Percentiles rank a stretch among this genome's conserved stretches.
phyloP scores from a whole-genome alignment of 2,329 filamentous ascomycete genomes.

The Elsinoe batatas region DNA sequence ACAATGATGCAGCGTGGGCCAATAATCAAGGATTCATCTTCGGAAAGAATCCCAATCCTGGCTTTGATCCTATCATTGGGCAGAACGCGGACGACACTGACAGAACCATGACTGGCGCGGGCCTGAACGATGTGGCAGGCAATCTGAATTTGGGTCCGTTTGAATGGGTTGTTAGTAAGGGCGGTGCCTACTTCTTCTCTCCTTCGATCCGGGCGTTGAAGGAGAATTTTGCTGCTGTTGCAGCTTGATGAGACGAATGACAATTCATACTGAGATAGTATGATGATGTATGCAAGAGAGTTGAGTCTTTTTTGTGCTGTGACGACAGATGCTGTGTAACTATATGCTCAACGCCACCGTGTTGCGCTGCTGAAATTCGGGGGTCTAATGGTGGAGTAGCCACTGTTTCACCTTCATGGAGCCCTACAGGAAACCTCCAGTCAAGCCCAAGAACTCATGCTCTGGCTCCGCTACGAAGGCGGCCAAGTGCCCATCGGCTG shows the following conservation, averaged over 20 bases:
- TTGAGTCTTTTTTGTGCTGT: too few relatives aligned
- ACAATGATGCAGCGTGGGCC: conserved; percentile 15
- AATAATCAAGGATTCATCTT: conserved; percentile 22
- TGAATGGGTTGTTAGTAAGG: conserved; percentile 33
- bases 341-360: too few relatives aligned
- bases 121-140: conserved; percentile 18
- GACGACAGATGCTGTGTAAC: too few relatives aligned
- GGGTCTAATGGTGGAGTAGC: too few relatives aligned
- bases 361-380: too few relatives aligned
- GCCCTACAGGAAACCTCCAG: too few relatives aligned
- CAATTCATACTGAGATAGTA: too few relatives aligned
- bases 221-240: conserved; percentile 1
- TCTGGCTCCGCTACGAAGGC: conserved; percentile 37
- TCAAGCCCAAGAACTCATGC: conserved; percentile 35
- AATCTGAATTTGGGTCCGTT: background rate
- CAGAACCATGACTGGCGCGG: conserved; percentile 17
- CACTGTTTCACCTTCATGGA: background rate
- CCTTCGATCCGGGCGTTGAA: conserved; percentile 29
- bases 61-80: conserved; percentile 32
- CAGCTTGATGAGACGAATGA: background rate
- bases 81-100: conserved; percentile 17
- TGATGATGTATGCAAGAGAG: too few relatives aligned
- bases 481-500: conserved; percentile 38
- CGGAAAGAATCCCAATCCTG: conserved; percentile 20
- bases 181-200: conserved; percentile 40